These are phyloP conservation scores for Chondrus crispus DNA, from an alignment of 23 red algal genomes.

Conservation along the genomic window DNA sequence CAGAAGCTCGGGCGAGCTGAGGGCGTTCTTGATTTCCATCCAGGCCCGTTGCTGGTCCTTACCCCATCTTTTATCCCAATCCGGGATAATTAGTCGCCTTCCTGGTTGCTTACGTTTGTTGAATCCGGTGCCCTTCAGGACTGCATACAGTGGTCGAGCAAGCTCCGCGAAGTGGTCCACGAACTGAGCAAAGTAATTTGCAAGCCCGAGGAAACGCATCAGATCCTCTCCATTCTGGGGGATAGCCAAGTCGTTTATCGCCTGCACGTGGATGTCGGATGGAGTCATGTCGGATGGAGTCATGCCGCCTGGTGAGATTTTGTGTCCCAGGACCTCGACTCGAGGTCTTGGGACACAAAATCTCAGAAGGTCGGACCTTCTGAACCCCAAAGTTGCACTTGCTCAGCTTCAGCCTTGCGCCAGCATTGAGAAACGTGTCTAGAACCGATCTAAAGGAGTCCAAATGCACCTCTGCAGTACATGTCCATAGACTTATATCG, in stretches of 20 bases:
- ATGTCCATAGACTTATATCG: not conserved
- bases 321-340: slow-evolving; percentile 22
- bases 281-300: too few relatives aligned
- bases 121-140: not conserved
- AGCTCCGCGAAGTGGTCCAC: not conserved
- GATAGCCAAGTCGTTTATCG: not conserved
- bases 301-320: not conserved
- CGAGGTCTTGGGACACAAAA: too few relatives aligned
- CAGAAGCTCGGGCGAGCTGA: not conserved
- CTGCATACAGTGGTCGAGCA: not conserved
- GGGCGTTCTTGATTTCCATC: not conserved
- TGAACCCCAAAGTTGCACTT: slow-evolving; percentile 18
- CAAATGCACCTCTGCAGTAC: not conserved
- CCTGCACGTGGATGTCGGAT: not conserved
- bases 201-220: not conserved
- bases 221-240: not conserved
- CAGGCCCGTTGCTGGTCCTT: not conserved
- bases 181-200: slow-evolving; percentile 5
- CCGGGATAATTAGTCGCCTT: not conserved
- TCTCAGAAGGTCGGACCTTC: too few relatives aligned
- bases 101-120: not conserved
- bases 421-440: not conserved
- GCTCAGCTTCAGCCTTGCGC: not conserved
- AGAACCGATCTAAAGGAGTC: not conserved
- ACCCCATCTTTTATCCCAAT: not conserved